phyloP scores from a whole-genome alignment of 164 flowering plant genomes.

The Berberis vulgaris region DNA sequence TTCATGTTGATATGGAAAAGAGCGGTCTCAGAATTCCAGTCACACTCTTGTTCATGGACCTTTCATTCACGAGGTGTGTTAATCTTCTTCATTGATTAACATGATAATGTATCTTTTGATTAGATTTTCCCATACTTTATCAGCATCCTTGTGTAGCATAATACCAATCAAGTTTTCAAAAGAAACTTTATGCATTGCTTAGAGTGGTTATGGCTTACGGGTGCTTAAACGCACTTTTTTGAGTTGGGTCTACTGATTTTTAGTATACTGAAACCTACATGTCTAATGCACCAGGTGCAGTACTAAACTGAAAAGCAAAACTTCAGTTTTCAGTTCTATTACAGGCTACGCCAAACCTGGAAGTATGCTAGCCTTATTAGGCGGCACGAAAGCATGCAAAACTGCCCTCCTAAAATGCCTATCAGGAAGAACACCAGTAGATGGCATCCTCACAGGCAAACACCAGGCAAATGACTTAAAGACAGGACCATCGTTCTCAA shows the following conservation, averaged over 20 bases:
- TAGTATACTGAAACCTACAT: neutral
- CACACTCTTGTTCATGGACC: constrained; percentile 15
- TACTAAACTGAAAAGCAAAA: constrained; percentile 1
- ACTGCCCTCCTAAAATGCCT: constrained; percentile 22
- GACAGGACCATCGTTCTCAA: constrained; percentile 6
- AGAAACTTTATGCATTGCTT: neutral
- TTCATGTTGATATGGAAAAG: constrained; percentile 14
- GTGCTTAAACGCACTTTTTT: too few relatives aligned
- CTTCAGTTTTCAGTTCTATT: constrained; percentile 11
- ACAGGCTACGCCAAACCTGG: constrained; percentile 22
- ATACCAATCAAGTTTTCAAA: too few relatives aligned
- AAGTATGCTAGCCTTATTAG: constrained; percentile 20
- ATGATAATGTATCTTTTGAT: neutral
- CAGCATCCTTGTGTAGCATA: too few relatives aligned
- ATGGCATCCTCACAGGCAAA: constrained; percentile 16
- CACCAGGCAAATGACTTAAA: constrained; percentile 13
- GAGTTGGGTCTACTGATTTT: too few relatives aligned
- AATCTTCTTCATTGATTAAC: neutral
- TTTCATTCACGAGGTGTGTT: constrained; percentile 17
- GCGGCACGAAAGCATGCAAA: constrained; percentile 18
- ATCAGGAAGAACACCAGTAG: constrained; percentile 13
- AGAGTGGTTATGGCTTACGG: neutral
- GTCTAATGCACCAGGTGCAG: constrained; percentile 14
- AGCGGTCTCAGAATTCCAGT: constrained; percentile 15
- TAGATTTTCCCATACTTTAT: neutral